A percentile compares a stretch with the other conserved stretches of the same genome.
These are phyloP conservation scores for Colletotrichum sp. DNA, from an alignment of 2,329 filamentous ascomycete genomes.

Conservation along the genomic window DNA sequence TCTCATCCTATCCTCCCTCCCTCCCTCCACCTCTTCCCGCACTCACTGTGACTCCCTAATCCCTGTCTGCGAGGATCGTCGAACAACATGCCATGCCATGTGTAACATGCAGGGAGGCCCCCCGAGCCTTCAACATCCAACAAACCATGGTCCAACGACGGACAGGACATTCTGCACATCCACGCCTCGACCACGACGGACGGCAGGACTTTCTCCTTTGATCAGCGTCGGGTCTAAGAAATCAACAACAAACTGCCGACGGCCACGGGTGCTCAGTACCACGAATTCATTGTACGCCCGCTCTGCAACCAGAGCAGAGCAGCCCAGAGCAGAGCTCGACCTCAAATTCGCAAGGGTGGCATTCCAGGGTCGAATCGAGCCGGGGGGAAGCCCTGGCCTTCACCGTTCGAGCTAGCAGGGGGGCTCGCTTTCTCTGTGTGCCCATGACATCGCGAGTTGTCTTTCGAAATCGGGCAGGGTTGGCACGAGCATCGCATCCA, in stretches of 20 bases:
- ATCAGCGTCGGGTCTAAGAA: background rate
- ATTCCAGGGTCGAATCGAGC: background rate
- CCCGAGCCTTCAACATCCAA: background rate
- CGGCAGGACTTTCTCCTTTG: background rate
- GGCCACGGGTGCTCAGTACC: background rate
- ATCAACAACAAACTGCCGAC: background rate
- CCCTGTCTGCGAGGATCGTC: background rate
- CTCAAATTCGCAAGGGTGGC: background rate
- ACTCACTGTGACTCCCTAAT: background rate
- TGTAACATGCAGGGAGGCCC: background rate
- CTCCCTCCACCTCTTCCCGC: background rate
- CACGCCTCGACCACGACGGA: background rate
- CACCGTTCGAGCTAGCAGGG: conserved; percentile 16
- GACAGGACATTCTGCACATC: background rate
- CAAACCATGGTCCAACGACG: background rate
- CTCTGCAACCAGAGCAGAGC: background rate
- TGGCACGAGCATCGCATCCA: background rate
- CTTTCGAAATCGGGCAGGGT: background rate
- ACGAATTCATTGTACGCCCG: background rate
- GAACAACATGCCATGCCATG: background rate
- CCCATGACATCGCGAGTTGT: background rate
- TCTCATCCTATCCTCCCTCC: background rate
- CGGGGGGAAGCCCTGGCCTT: background rate
- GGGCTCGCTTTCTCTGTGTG: background rate
- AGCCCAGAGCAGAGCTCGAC: background rate